These are phyloP conservation scores for Neolentinus lepideus DNA, from an alignment of 1,284 basidiomycete species.

Conservation along the genomic window DNA sequence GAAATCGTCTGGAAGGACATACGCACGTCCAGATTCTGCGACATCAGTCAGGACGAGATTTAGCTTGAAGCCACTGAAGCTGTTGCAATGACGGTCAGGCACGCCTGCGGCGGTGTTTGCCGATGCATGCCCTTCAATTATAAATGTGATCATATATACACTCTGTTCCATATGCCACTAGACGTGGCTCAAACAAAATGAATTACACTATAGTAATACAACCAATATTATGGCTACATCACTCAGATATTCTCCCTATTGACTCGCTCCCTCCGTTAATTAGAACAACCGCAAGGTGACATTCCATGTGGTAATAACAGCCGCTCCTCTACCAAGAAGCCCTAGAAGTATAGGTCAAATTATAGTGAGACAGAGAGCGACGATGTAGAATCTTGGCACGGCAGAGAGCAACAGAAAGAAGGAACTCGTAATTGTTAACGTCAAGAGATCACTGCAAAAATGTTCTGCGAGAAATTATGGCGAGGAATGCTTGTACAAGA, in stretches of 20 bases:
- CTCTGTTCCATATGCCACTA: no score
- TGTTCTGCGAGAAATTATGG: neutral
- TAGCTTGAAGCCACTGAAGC: neutral
- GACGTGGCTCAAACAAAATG: no score
- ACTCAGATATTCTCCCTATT: no score
- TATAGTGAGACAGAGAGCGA: neutral
- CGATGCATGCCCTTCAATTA: neutral
- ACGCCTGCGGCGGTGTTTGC: neutral
- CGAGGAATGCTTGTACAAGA: neutral
- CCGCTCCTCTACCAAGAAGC: conserved; percentile 2
- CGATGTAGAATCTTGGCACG: neutral
- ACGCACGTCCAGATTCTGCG: conserved; percentile 28
- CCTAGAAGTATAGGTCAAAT: neutral
- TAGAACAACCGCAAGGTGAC: neutral
- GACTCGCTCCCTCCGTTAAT: no score
- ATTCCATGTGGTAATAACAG: neutral
- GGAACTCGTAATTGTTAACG: neutral
- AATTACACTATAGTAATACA: no score
- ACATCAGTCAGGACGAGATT: neutral
- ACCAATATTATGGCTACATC: no score
- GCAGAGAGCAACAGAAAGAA: neutral
- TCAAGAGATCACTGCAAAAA: neutral
- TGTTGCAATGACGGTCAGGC: conserved; percentile 18
- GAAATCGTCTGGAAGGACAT: neutral
- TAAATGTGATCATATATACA: no score